Evolutionary conservation across 177 flowering plant species (phyloP).

Genomic region (Vitis hybrid): DNA sequence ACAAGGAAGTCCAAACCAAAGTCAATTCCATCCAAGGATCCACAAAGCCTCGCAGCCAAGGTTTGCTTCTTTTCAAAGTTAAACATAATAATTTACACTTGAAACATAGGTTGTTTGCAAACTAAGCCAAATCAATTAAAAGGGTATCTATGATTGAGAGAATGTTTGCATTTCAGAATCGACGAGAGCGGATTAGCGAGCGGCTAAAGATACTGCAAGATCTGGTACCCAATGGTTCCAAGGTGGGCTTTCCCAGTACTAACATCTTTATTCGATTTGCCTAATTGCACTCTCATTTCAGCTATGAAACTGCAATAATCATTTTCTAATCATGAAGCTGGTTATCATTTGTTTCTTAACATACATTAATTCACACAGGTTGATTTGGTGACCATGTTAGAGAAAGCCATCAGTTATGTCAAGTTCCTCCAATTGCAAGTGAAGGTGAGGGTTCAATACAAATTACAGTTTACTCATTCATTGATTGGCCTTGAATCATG

Average conservation of each 20-base stretch:
- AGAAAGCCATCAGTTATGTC: constrained; percentile 93
- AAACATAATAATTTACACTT: neutral
- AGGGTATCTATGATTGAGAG: neutral
- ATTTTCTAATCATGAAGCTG: too few relatives aligned
- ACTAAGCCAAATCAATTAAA: constrained; percentile 9
- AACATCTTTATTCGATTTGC: neutral
- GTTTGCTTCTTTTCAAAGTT: constrained; percentile 27
- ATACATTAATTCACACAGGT: constrained; percentile 39
- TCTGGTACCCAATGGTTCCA: constrained; percentile 89
- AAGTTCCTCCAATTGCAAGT: constrained; percentile 97
- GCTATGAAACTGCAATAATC: too few relatives aligned
- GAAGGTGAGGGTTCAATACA: constrained; percentile 46
- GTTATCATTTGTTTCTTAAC: neutral
- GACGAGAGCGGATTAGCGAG: constrained; percentile 90
- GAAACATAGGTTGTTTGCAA: neutral
- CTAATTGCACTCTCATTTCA: neutral
- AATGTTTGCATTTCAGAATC: constrained; percentile 56
- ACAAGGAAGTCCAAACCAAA: constrained; percentile 49
- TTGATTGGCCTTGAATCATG: too few relatives aligned
- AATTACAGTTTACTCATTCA: neutral
- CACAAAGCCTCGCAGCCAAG: constrained; percentile 97
- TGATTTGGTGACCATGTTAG: constrained; percentile 95
- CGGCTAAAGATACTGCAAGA: constrained; percentile 86
- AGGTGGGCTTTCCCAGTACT: constrained; percentile 36
- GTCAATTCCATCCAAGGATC: constrained; percentile 62